Base-by-base conservation (phyloP, 2,329 filamentous ascomycete species). In the Fusarium armeniacum region DNA sequence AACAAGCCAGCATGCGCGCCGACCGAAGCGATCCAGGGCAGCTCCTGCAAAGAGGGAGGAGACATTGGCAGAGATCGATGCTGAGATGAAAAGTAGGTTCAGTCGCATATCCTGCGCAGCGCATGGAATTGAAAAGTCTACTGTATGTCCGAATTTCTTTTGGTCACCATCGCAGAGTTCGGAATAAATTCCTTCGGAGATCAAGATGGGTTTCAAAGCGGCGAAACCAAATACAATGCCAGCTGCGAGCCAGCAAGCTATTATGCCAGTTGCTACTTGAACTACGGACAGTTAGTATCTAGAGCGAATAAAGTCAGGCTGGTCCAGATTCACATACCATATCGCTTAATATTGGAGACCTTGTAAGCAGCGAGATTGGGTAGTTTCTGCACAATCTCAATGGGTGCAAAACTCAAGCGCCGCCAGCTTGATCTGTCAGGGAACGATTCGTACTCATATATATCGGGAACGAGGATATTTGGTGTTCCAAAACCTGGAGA, bases 81-180 rank as follows among this genome's bases (percentile, higher is more conserved):
- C 93, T 16, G 93, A 86, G 5, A 94, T 96, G 82, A 97, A 97
- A 90, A 97, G 95, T 60, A 97, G 82, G 76, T 97, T 97, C 54
- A 97, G 84, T 57, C 84, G 84, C 58, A 89, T 86, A 13, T 77
- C 75, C 30, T 77, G 76, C 74, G 88, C 85, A 22, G 84, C 78
- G 67, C 85, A 87, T 0, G 83, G 73, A 1, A 72, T 47, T 4
- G 45, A 16, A 4, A 41, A 81, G 30, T 84, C 74, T 18, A 74
- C 73, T n/a, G 75, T 69, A 3, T 73, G 60, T 7, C 59, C 53
- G 9, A 59, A 54, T 9, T 4, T 15, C 4, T n/a, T 24, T 0
- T 30, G 58, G 4, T 62, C 73, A 55, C 71, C 75, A 12, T 76
- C 63, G 75, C 92, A 95, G 26, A 84, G 81, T 40, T 92, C 84